Evolutionary conservation across 495 filamentous ascomycete genomes (phyloP), one percentile per base, ranked within the genome.

Genomic region (Penicillium bialowiezense): DNA sequence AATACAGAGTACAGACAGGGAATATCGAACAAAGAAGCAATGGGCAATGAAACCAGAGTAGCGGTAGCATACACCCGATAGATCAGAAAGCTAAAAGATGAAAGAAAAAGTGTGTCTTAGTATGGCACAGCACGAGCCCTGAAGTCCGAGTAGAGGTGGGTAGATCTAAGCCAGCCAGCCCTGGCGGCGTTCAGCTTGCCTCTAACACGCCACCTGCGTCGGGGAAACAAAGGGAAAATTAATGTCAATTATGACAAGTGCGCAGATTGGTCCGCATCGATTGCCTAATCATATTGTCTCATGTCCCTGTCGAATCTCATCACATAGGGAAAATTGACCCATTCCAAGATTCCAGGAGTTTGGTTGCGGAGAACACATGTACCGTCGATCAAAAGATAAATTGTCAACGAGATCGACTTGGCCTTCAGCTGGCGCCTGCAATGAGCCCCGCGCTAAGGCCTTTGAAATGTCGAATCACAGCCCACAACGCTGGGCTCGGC

Each of bases 361-460:
- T 31, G 49, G 49, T 40, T 40, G 33, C 49, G 52, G 52, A 56
- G 56, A 55, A 41, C 41, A 9, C 13, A 34, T 48, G 33, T 48
- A 17, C 18, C 18, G 44, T 55, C 48, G 44, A 51, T 47, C 52
- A 43, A 41, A 31, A 31, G 23, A n/a, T n/a, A n/a, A 44, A 42
- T 34, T 26, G 21, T 7, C n/a, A 21, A 32, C 36, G 48, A 50
- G 48, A 44, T 24, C 34, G 43, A 43, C 52, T 50, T 20, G 32
- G 15, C 28, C 14, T 47, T 61, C 58, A 60, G 58, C 58, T 60
- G 43, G 52, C 40, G 39, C 40, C 47, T 54, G 46, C 50, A 48
- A 40, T 21, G 44, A 37, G 41, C 44, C 48, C 38, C 51, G 54
- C 58, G 55, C 58, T 61, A 61, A 55, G 39, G 21, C n/a, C 15